phyloP scores from a whole-genome alignment of 805 yeast species.

The Wickerhamiella vanderwaltii region DNA sequence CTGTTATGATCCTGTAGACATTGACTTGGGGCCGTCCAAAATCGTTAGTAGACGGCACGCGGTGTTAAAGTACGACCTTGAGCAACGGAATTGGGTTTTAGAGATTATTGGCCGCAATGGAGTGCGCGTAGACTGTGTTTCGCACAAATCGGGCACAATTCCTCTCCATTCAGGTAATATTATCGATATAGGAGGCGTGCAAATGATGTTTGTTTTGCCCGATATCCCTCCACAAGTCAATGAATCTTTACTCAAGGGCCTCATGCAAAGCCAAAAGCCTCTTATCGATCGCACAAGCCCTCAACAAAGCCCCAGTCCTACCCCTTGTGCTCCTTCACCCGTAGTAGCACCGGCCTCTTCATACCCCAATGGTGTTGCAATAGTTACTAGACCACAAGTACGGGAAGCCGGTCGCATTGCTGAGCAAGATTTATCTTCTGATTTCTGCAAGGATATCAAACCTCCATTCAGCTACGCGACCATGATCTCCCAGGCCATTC shows the following conservation, averaged over 20 bases:
- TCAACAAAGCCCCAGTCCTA: background rate
- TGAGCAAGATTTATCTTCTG: slow-evolving; percentile 50
- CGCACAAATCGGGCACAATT: slow-evolving; percentile 30
- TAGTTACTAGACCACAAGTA: slow-evolving; percentile 32
- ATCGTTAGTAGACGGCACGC: slow-evolving; percentile 95
- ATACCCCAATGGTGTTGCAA: slow-evolving; percentile 34
- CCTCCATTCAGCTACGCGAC: slow-evolving; percentile 97
- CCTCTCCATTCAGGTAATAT: slow-evolving; percentile 75
- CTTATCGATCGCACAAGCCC: background rate
- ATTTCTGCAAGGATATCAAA: slow-evolving; percentile 83
- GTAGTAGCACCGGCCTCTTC: slow-evolving; percentile 9
- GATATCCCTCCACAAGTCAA: slow-evolving; percentile 61
- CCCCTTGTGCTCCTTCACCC: background rate
- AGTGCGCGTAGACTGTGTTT: slow-evolving; percentile 69
- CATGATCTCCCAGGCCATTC: slow-evolving; percentile 93
- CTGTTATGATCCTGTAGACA: slow-evolving; percentile 25
- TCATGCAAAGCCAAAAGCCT: background rate
- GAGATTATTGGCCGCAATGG: slow-evolving; percentile 83
- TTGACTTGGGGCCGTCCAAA: slow-evolving; percentile 91
- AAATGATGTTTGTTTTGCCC: slow-evolving; percentile 97
- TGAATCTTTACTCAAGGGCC: background rate
- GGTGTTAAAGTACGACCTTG: slow-evolving; percentile 60
- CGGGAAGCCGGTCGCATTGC: slow-evolving; percentile 26
- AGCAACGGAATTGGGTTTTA: slow-evolving; percentile 74
- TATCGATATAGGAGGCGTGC: slow-evolving; percentile 91